phyloP scores from a whole-genome alignment of 2,329 filamentous ascomycete genomes.

The Ophiostoma sp. region DNA sequence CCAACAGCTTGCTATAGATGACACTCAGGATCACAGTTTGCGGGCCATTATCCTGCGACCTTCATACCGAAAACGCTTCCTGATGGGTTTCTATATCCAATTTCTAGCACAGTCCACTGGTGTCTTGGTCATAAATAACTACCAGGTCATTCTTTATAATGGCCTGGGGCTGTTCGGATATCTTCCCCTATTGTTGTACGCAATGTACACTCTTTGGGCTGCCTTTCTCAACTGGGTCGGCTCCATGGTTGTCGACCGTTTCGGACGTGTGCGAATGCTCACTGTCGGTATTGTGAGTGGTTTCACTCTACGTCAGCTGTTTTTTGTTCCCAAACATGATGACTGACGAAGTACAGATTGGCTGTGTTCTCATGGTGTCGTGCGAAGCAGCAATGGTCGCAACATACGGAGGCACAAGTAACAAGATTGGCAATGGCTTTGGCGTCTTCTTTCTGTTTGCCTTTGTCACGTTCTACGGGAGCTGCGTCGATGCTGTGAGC shows the following conservation, averaged over 20 bases:
- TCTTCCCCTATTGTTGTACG: not conserved
- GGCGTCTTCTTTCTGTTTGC: not conserved
- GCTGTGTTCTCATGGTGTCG: not conserved
- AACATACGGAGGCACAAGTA: not conserved
- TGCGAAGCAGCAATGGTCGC: not conserved
- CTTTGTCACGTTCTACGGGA: not conserved
- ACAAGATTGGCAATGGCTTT: not conserved
- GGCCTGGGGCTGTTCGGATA: not conserved
- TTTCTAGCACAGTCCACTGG: not conserved
- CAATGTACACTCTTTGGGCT: not conserved
- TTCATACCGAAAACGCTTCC: not conserved
- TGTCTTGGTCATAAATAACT: not conserved
- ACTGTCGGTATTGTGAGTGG: not conserved
- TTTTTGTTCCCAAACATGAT: not conserved
- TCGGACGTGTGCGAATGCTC: not conserved
- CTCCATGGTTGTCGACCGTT: not conserved
- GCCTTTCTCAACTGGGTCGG: not conserved
- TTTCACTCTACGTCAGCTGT: not conserved
- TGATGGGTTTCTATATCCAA: not conserved
- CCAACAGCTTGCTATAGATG: not conserved
- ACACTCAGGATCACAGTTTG: not conserved
- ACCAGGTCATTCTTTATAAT: not conserved
- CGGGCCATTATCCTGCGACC: not conserved
- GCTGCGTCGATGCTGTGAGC: not conserved
- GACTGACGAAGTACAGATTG: not conserved